phyloP scores from a whole-genome alignment of 441 rosid species.

The Adansonia grandidieri region DNA sequence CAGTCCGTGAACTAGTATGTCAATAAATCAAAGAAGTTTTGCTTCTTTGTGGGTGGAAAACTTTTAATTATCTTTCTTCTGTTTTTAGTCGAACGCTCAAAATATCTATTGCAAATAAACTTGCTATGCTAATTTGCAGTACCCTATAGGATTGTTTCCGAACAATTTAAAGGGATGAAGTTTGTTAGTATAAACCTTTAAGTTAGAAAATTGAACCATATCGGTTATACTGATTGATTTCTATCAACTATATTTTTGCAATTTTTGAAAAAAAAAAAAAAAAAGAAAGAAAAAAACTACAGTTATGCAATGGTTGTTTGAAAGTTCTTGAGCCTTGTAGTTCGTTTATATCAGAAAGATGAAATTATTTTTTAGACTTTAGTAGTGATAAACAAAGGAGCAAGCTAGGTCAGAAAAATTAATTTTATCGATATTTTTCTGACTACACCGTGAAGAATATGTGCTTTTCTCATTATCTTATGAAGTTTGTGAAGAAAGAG shows the following conservation, averaged over 20 bases:
- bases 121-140: constrained; percentile 20
- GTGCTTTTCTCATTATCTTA: neutral
- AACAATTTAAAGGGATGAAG: neutral
- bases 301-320: constrained; percentile 3
- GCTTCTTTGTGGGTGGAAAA: constrained; percentile 22
- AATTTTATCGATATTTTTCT: too few relatives aligned
- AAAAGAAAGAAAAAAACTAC: neutral
- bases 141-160: neutral
- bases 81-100: neutral
- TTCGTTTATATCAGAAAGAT: constrained; percentile 13
- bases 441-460: too few relatives aligned
- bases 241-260: neutral
- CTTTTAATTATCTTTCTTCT: neutral
- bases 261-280: neutral
- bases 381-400: neutral
- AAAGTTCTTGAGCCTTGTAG: neutral
- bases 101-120: constrained; percentile 1
- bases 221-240: neutral
- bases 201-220: constrained; percentile 4
- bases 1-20: constrained; percentile 23
- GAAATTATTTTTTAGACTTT: neutral
- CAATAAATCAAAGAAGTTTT: constrained; percentile 17
- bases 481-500: neutral
- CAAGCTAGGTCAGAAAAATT: too few relatives aligned
- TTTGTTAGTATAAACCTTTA: too few relatives aligned